Conservation (phyloP, 2,329 filamentous ascomycete species). For the Incumbomyces delicatus region DNA sequence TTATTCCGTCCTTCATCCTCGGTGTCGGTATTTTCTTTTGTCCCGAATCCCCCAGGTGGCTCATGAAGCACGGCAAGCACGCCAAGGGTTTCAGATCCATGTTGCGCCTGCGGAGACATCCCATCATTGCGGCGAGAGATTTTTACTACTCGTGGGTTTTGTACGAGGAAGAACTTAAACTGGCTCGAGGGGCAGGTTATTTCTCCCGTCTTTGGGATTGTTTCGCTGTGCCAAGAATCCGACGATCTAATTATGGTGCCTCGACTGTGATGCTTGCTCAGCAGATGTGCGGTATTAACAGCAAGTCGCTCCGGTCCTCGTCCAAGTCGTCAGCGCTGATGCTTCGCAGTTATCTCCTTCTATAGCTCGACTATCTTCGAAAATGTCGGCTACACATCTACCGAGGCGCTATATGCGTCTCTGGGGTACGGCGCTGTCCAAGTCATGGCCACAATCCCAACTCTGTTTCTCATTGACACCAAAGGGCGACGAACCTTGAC, state of each 20-base stretch:
- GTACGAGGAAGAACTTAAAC: conserved; percentile 34
- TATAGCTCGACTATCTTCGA: conserved; percentile 43
- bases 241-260: conserved; percentile 21
- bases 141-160: conserved; percentile 46
- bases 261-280: conserved; percentile 42
- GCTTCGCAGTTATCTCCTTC: conserved; percentile 32
- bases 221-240: conserved; percentile 21
- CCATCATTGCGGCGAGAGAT: conserved; percentile 44
- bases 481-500: conserved; percentile 44
- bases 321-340: too few species aligned
- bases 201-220: conserved; percentile 29
- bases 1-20: conserved; percentile 54
- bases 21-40: conserved; percentile 50
- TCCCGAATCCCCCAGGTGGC: conserved; percentile 40
- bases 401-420: conserved; percentile 42
- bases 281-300: conserved; percentile 26
- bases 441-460: conserved; percentile 50
- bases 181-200: conserved; percentile 33
- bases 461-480: conserved; percentile 49
- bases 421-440: conserved; percentile 51
- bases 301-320: too few species aligned
- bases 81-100: conserved; percentile 21
- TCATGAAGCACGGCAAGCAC: conserved; percentile 21
- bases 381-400: conserved; percentile 36
- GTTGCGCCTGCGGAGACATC: conserved; percentile 16